These are phyloP conservation scores for Kluyveromyces aestuarii DNA, from an alignment of 805 yeast species.

Conservation along the genomic window DNA sequence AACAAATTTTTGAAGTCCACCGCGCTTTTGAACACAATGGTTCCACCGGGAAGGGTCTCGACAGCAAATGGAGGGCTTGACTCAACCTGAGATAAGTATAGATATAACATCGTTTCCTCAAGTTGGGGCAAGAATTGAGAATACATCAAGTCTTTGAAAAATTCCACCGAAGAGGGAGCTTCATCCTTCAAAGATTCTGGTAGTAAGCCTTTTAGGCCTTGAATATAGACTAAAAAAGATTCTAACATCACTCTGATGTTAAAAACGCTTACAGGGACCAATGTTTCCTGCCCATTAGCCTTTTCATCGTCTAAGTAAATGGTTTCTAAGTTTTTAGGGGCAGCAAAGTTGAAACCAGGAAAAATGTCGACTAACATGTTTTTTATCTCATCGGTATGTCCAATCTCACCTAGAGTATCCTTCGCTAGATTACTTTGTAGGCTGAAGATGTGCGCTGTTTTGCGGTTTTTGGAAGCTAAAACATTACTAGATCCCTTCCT, in stretches of 20 bases:
- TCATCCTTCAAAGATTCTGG: conserved; percentile 20
- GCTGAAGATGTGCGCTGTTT: conserved; percentile 11
- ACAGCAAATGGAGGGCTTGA: conserved; percentile 31
- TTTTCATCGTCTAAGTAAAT: conserved; percentile 55
- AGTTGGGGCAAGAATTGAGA: conserved; percentile 55
- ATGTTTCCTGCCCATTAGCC: conserved; percentile 48
- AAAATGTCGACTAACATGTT: conserved; percentile 50
- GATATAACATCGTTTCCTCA: conserved; percentile 42
- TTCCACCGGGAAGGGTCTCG: conserved; percentile 26
- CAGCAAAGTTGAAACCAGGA: conserved; percentile 49
- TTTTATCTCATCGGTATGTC: conserved; percentile 36
- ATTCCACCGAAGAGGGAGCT: conserved; percentile 30
- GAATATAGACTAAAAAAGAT: conserved; percentile 58
- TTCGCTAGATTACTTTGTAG: conserved; percentile 21
- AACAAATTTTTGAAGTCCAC: conserved; percentile 21
- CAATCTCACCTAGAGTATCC: conserved; percentile 15
- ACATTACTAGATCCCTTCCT: conserved; percentile 9
- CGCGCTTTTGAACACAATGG: conserved; percentile 25
- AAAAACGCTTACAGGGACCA: conserved; percentile 63
- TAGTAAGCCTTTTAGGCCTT: conserved; percentile 42
- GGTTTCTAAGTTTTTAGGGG: conserved; percentile 28
- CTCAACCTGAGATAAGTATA: conserved; percentile 42
- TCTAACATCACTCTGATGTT: conserved; percentile 76
- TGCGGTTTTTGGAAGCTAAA: neutral
- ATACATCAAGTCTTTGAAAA: conserved; percentile 59